phyloP scores from a whole-genome alignment of 176 grass and related monocot genomes.

The Stipa capillata region DNA sequence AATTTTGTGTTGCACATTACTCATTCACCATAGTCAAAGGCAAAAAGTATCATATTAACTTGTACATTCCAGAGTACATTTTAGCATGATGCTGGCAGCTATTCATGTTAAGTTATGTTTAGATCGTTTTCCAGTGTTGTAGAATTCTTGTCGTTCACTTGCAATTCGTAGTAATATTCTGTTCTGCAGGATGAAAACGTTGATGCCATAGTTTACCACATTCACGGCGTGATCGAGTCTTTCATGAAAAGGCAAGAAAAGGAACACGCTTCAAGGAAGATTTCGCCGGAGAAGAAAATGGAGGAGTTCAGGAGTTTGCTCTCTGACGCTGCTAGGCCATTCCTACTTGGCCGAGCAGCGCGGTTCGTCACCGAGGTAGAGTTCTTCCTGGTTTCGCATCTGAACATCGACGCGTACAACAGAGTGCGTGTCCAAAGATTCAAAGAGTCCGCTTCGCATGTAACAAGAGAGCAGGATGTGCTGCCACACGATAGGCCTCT shows the following conservation, averaged over 20 bases:
- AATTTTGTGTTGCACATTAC: neutral
- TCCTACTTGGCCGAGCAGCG: conserved; percentile 50
- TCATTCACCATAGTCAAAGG: neutral
- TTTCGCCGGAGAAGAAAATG: conserved; percentile 35
- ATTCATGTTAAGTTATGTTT: neutral
- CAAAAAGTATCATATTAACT: neutral
- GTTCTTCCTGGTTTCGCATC: conserved; percentile 64
- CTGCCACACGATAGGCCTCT: conserved; percentile 31
- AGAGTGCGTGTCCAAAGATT: conserved; percentile 44
- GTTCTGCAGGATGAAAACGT: conserved; percentile 57
- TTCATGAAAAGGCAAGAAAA: conserved; percentile 64
- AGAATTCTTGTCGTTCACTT: neutral
- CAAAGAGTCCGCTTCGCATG: conserved; percentile 25
- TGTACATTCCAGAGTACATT: neutral
- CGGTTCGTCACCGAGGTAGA: conserved; percentile 64
- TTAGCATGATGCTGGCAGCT: neutral
- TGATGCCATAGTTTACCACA: conserved; percentile 67
- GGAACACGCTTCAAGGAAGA: neutral
- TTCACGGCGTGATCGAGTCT: conserved; percentile 62
- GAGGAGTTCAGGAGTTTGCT: conserved; percentile 55
- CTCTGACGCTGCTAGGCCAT: conserved; percentile 53
- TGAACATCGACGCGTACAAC: conserved; percentile 74
- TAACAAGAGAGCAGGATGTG: conserved; percentile 11
- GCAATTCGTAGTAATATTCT: neutral
- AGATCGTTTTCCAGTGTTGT: neutral